Base-by-base conservation (phyloP, 1,284 basidiomycete species). In the Cryptococcus jaspeensis region DNA sequence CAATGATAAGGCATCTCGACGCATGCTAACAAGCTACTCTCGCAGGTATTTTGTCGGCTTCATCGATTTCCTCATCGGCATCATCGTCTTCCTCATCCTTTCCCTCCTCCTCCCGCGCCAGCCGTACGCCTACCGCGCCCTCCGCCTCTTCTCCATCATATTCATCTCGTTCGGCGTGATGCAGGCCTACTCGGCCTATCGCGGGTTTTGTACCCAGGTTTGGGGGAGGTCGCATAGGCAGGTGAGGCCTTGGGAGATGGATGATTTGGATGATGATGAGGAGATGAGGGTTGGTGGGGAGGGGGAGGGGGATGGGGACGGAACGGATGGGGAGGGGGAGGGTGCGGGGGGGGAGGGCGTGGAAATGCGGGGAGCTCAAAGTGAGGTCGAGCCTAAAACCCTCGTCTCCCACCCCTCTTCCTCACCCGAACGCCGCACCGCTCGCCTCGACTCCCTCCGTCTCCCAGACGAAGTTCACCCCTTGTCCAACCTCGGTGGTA, bases 171-270 rank as follows among this genome's bases (percentile, higher is more conserved):
- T 71, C 45, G 70, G 68, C 2, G 45, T 56, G 3, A 70, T 67
- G 64, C 70, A 72, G 48, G 52, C 59, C 1, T 72, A 72, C 46
- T 74, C 71, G 11, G 71, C 72, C 7, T 63, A 58, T 28, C 57
- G 68, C 38, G 70, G 71, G 2, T 74, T 74, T 61, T 72, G 72
- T 50, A 53, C 56, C 32, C 71, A 72, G 42, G 65, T 72, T 1
- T 74, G 72, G 72, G 66, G 65, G 2, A 46, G 72, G 41, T 53
- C 54, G 4, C 51, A 53, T 38, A 56, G 66, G 32, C 72, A 74
- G 50, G 51, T 72, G 22, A 58, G 61, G 40, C 71, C 71, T 0
- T 74, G 72, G 71, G 71, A 74, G 45, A 55, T 70, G 62, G 68
- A 70, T 39, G 64, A 63, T 7, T 28, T 63, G 15, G 63, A 60